phyloP scores from a whole-genome alignment of 78 protist genomes.

The slime mould (Dictyostelium discoideum) region dicty_2.7 NC_007088.5:1955501-1956000 shows the following conservation, averaged over 20 bases:
- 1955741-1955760: slow-evolving; percentile 31
- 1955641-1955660: neutral
- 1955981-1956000: slow-evolving; percentile 51
- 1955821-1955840: slow-evolving; percentile 60
- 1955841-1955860: slow-evolving; percentile 14
- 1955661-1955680: neutral
- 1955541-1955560: neutral
- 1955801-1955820: slow-evolving; percentile 54
- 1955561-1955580: slow-evolving; percentile 4
- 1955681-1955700: slow-evolving; percentile 16
- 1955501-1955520: slow-evolving; percentile 29
- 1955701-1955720: slow-evolving; percentile 66
- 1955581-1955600: neutral
- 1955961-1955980: too few relatives aligned
- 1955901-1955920: too few relatives aligned
- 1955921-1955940: too few relatives aligned
- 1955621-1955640: too few relatives aligned
- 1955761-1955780: neutral
- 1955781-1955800: neutral
- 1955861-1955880: slow-evolving; percentile 61
- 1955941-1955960: too few relatives aligned
- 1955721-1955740: slow-evolving; percentile 28
- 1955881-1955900: neutral
- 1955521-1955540: slow-evolving; percentile 24
- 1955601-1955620: too few relatives aligned